These are phyloP conservation scores for Ophiostoma angusticollis DNA, from an alignment of 2,329 filamentous ascomycete genomes.

Conservation along the genomic window DNA sequence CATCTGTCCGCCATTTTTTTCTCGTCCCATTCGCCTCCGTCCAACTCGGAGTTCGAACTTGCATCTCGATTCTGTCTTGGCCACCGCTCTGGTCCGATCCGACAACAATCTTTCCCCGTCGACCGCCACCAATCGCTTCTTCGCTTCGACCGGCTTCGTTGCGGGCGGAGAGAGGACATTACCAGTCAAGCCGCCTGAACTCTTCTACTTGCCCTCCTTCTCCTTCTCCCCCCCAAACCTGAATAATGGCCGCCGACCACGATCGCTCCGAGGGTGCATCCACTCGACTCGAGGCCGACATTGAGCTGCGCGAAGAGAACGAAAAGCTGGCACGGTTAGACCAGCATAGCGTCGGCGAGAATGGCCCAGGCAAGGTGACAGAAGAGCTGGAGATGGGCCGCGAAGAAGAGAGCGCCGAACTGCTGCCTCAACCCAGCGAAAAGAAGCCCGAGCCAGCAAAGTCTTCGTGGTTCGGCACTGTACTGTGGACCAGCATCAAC, in stretches of 20 bases:
- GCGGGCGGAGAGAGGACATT: too few relatives aligned
- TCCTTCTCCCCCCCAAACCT: not conserved
- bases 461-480: constrained; percentile 24
- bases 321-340: constrained; percentile 21
- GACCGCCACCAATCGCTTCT: not conserved
- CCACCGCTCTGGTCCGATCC: not conserved
- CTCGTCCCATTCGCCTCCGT: constrained; percentile 3
- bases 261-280: constrained; percentile 19
- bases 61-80: not conserved
- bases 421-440: constrained; percentile 24
- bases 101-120: not conserved
- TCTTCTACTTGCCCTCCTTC: not conserved
- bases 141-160: too few relatives aligned
- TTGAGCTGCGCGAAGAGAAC: constrained; percentile 19
- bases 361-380: constrained; percentile 18
- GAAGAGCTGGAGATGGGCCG: constrained; percentile 26
- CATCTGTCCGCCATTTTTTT: constrained; percentile 1
- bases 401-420: constrained; percentile 28
- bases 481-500: constrained; percentile 48
- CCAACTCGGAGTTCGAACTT: constrained; percentile 12
- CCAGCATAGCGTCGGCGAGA: constrained; percentile 18
- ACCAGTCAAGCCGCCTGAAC: not conserved
- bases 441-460: constrained; percentile 23
- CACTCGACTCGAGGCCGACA: constrained; percentile 23
- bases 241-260: constrained; percentile 16